Conservation (phyloP, 495 filamentous ascomycete genomes). For the Neurospora africana region DNA sequence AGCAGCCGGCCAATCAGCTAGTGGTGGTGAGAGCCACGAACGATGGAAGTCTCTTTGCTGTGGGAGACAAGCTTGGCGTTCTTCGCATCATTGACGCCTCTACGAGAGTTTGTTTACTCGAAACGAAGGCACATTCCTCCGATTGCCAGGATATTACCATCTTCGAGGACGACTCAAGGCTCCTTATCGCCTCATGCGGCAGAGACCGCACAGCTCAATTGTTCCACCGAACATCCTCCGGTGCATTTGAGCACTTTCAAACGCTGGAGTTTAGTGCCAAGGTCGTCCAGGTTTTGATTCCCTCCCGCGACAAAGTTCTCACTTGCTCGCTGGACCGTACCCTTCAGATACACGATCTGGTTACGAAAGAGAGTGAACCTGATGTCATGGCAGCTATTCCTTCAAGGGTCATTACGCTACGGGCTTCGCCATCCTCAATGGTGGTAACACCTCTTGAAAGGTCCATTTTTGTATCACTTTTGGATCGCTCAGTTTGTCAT, state of each 20-base stretch:
- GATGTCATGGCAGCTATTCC: conserved; percentile 67
- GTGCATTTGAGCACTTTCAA: conserved; percentile 38
- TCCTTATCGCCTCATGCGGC: conserved; percentile 66
- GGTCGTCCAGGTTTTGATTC: conserved; percentile 38
- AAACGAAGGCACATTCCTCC: conserved; percentile 73
- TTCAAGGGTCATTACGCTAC: conserved; percentile 63
- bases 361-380: conserved; percentile 56
- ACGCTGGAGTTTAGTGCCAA: conserved; percentile 38
- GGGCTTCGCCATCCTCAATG: conserved; percentile 81
- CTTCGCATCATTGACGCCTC: conserved; percentile 47
- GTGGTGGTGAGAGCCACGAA: conserved; percentile 53
- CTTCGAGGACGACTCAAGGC: conserved; percentile 40
- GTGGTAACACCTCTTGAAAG: conserved; percentile 50
- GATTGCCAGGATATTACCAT: conserved; percentile 79
- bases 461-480: conserved; percentile 61
- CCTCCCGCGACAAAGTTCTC: conserved; percentile 50
- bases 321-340: conserved; percentile 87
- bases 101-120: conserved; percentile 43
- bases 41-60: conserved; percentile 54
- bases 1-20: conserved; percentile 57
- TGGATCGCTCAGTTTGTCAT: conserved; percentile 69
- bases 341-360: conserved; percentile 65
- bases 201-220: conserved; percentile 86
- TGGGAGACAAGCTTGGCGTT: conserved; percentile 78
- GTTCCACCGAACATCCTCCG: conserved; percentile 49